A percentile compares a stretch with the other conserved stretches of the same genome.
Evolutionary conservation across 2,329 filamentous ascomycete genomes (phyloP).

Genomic region (Penicillium sp.): DNA sequence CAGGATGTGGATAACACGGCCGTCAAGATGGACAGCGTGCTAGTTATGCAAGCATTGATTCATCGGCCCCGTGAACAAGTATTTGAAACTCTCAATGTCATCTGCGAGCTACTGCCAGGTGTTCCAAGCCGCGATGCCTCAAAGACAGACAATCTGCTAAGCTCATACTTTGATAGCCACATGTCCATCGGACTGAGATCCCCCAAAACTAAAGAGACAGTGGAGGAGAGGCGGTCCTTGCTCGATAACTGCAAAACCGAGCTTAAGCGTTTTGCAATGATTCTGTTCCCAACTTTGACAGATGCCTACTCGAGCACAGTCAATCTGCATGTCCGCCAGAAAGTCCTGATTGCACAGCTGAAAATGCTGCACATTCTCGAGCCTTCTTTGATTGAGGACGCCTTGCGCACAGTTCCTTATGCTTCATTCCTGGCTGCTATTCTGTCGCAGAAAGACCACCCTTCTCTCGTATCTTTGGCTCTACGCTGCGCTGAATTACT

Average conservation of each 20-base stretch:
- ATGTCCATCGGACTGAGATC: constrained; percentile 40
- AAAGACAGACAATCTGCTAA: constrained; percentile 51
- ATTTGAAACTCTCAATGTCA: constrained; percentile 94
- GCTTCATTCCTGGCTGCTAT: constrained; percentile 95
- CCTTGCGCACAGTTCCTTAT: constrained; percentile 84
- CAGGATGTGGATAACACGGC: constrained; percentile 58
- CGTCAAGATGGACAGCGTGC: constrained; percentile 84
- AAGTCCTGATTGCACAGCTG: constrained; percentile 90
- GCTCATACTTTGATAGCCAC: constrained; percentile 49
- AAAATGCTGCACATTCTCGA: constrained; percentile 99
- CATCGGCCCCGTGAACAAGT: constrained; percentile 94
- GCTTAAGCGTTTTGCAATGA: constrained; percentile 87
- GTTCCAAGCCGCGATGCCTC: constrained; percentile 59
- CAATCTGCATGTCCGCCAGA: constrained; percentile 89
- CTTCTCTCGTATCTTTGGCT: constrained; percentile 79
- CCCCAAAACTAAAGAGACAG: constrained; percentile 53
- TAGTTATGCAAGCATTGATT: constrained; percentile 98
- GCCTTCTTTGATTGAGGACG: constrained; percentile 76
- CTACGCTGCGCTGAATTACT: constrained; percentile 88
- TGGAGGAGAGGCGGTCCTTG: constrained; percentile 77
- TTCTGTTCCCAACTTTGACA: constrained; percentile 90
- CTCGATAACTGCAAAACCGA: constrained; percentile 80
- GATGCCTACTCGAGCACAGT: constrained; percentile 98
- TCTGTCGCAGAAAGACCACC: constrained; percentile 90
- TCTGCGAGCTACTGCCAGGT: constrained; percentile 87